Evolutionary conservation across 1,284 basidiomycete genomes (phyloP), one percentile per base, ranked within the genome.

Genomic region (Ceratobasidium sp.): DNA sequence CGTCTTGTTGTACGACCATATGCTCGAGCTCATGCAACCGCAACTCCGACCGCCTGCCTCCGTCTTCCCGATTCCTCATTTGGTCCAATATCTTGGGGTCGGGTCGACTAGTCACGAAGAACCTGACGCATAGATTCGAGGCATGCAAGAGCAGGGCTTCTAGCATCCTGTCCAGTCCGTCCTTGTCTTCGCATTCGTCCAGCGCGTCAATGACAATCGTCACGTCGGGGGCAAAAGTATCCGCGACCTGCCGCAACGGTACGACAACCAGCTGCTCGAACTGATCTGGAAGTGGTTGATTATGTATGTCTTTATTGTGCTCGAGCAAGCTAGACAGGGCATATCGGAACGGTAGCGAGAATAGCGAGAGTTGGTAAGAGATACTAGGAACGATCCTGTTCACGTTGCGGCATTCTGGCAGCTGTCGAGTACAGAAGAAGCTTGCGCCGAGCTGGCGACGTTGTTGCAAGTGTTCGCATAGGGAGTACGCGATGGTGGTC

Each of bases 141-240:
- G 22, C 52, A 43, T 5, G 11, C 32, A 19, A 6, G 52, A 70
- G 37, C 34, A 70, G 15, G 9, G 43, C 22, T 34, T n/a, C 11
- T n/a, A 70, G 54, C 4, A 70, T n/a, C 0, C n/a, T n/a, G 9
- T 19, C 51, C 19, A 44, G 22, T 3, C 52, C 54, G 7, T 34
- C 15, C 6, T 22, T n/a, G n/a, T 29, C 37, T 52, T 57, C 52
- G 49, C 67, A 70, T 19, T 70, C 67, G 67, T 70, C 67, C 19
- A 70, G 52, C 7, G 67, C 67, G 19, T 70, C 67, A 25, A 70
- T 70, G 7, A 70, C 52, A 8, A 70, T 46, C 32, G 57, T 37
- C 19, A 70, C 6, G 29, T 70, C 15, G n/a, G 32, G 19, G 32
- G 52, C 6, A 17, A 70, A 17, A 22, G 67, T 29, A 22, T 32